Evolutionary conservation across 2,329 filamentous ascomycete genomes (phyloP).

Genomic region (Scedosporium boydii): DNA sequence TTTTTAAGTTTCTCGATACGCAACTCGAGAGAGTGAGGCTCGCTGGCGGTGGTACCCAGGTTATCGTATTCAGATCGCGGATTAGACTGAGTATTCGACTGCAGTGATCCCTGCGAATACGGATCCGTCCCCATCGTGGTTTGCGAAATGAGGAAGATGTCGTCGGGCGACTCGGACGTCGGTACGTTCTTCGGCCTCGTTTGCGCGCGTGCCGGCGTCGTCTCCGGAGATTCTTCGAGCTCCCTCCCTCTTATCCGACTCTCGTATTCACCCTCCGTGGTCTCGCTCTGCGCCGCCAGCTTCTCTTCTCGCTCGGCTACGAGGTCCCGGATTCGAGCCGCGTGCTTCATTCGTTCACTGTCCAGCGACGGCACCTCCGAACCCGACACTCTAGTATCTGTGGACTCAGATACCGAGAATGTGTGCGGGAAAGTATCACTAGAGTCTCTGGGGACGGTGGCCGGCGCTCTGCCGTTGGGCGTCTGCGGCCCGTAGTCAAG

Average conservation of each 20-base stretch:
- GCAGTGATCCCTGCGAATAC: constrained; percentile 21
- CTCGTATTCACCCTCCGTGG: constrained; percentile 28
- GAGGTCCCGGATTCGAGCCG: constrained; percentile 3
- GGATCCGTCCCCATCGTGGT: constrained; percentile 26
- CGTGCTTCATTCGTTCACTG: constrained; percentile 8
- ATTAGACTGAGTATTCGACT: constrained; percentile 14
- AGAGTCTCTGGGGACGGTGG: constrained; percentile 28
- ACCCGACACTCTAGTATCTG: constrained; percentile 12
- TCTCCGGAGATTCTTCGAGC: constrained; percentile 1
- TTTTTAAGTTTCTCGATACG: neutral
- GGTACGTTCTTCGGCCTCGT: neutral
- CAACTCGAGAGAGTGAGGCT: neutral
- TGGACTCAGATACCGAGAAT: constrained; percentile 42
- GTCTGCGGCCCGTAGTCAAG: neutral
- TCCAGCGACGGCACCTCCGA: constrained; percentile 9
- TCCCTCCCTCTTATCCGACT: constrained; percentile 34
- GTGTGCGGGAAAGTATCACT: constrained; percentile 49
- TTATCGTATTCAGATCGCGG: neutral
- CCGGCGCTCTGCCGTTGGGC: neutral
- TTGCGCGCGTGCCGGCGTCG: neutral
- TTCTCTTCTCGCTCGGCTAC: constrained; percentile 14
- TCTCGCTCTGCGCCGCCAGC: constrained; percentile 17
- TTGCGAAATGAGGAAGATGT: constrained; percentile 36
- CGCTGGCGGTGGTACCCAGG: neutral
- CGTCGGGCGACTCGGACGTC: constrained; percentile 23